Percentiles rank a stretch among this genome's conserved stretches.
These are phyloP conservation scores for Zoysia pacifica DNA, from an alignment of 176 grass and related monocot genomes.

Conservation along the genomic window DNA sequence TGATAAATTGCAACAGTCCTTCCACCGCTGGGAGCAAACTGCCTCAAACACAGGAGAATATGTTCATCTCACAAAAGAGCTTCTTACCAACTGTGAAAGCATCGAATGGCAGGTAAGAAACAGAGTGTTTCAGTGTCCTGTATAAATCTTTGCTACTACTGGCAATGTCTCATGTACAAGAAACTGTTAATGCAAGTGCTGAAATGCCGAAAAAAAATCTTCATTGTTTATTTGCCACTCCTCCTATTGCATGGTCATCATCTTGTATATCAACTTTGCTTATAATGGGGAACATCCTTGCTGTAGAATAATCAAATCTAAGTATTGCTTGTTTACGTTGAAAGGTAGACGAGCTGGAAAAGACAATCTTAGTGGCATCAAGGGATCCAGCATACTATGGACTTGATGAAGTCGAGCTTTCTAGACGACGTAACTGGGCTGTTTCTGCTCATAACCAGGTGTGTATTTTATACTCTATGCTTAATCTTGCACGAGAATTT, in stretches of 20 bases:
- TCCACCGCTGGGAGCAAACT: conserved; percentile 73
- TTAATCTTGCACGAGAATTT: background rate
- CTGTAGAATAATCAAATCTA: conserved; percentile 19
- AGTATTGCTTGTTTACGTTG: conserved; percentile 22
- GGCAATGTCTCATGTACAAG: background rate
- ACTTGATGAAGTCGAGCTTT: conserved; percentile 86
- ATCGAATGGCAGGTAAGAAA: conserved; percentile 82
- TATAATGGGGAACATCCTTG: background rate
- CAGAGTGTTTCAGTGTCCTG: background rate
- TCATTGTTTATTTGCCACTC: background rate
- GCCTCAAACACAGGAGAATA: conserved; percentile 84
- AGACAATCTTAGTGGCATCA: conserved; percentile 81
- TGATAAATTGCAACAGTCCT: conserved; percentile 73
- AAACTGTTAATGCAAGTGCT: background rate
- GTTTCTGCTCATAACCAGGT: conserved; percentile 77
- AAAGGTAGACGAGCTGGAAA: conserved; percentile 92
- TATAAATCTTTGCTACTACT: background rate
- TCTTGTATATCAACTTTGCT: conserved; percentile 22
- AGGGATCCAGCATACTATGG: conserved; percentile 93
- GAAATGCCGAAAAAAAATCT: background rate
- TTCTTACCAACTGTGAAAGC: conserved; percentile 83
- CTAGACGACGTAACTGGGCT: conserved; percentile 79
- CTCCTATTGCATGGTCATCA: background rate
- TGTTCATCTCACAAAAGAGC: conserved; percentile 83
- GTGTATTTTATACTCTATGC: background rate